Base-by-base conservation (phyloP, 2,329 filamentous ascomycete species). In the Phialophora expanda region DNA sequence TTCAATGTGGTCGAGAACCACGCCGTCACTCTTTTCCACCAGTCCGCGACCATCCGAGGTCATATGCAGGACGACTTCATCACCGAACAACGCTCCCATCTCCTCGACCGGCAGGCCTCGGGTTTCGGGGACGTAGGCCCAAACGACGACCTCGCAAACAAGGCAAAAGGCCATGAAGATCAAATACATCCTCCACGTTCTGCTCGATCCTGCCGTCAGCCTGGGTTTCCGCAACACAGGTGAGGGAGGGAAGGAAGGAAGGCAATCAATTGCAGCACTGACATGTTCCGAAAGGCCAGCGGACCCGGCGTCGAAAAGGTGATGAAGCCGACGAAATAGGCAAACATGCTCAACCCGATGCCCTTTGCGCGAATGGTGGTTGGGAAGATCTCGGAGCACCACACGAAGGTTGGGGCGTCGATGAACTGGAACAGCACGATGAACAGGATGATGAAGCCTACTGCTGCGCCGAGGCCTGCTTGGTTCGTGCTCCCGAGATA, bases 361-460 rank as follows among this genome's bases (percentile, higher is more conserved):
- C 67, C 69, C 56, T 71, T 69, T 8, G 62, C 58, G 8, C 69
- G 67, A 46, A 69, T 58, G 4, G 54, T 62, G 9, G 67, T 69
- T 3, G 69, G 69, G 28, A 66, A 69, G 32, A 69, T 66, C 67
- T 69, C 69, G 20, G 64, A 38, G 41, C 63, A 65, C 62, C 68
- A 71, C 3, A 81, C 74, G 62, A 82, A 82, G 71, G 81, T 79
- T 7, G 78, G 81, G 1, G 81, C 81, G 63, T 83, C 81, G 22
- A 66, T 64, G 53, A 63, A 64, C 44, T 66, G 61, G 38, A 48
- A 81, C 67, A 75, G 79, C 56, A 77, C 68, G 51, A 79, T 77
- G 62, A 76, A 78, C 62, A 79, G 74, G 70, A 77, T 79, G 32
- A 78, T 73, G 71, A 79, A 80, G 63, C 79, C 78, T 0, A 80